A percentile compares a stretch with the other conserved stretches of the same genome.
These are phyloP conservation scores for Strigomonas oncopelti DNA, from an alignment of 208 protist species.

Conservation along the genomic window DNA sequence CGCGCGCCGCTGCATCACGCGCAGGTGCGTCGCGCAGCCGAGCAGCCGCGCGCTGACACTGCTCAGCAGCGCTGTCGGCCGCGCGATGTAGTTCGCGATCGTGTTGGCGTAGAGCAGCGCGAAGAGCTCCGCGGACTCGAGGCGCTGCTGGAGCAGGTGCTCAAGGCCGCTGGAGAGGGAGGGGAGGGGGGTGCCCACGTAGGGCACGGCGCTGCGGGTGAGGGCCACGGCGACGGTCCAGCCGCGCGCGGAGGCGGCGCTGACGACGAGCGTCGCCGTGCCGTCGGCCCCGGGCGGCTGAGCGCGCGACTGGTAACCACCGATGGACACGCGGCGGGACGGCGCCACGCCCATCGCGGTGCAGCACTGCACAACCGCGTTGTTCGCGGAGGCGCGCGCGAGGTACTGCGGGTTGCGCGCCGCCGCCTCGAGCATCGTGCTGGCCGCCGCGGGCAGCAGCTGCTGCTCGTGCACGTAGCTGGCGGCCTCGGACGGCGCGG, in stretches of 20 bases:
- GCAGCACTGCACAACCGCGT: neutral
- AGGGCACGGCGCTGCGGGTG: constrained; percentile 35
- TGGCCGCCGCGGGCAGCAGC: constrained; percentile 48
- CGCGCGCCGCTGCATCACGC: constrained; percentile 15
- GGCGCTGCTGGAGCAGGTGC: constrained; percentile 26
- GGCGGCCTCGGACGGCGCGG: constrained; percentile 7
- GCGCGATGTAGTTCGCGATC: constrained; percentile 8
- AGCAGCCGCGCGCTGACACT: constrained; percentile 18
- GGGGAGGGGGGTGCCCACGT: constrained; percentile 47
- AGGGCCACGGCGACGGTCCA: constrained; percentile 55
- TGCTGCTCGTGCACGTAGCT: constrained; percentile 18
- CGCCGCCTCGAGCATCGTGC: constrained; percentile 18
- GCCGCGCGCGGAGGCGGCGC: constrained; percentile 27
- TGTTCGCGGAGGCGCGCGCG: neutral
- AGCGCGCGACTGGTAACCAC: neutral
- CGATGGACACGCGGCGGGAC: neutral
- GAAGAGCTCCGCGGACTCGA: constrained; percentile 27
- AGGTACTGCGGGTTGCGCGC: neutral
- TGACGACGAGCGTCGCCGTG: neutral
- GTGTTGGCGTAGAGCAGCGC: constrained; percentile 14
- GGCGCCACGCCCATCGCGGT: neutral
- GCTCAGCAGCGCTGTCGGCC: constrained; percentile 7
- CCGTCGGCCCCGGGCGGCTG: neutral
- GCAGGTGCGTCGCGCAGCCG: constrained; percentile 8
- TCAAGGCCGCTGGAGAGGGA: constrained; percentile 45